A percentile compares a stretch with the other conserved stretches of the same genome.
Conservation (phyloP, 306 rosid species). For the Senna siamea region DNA sequence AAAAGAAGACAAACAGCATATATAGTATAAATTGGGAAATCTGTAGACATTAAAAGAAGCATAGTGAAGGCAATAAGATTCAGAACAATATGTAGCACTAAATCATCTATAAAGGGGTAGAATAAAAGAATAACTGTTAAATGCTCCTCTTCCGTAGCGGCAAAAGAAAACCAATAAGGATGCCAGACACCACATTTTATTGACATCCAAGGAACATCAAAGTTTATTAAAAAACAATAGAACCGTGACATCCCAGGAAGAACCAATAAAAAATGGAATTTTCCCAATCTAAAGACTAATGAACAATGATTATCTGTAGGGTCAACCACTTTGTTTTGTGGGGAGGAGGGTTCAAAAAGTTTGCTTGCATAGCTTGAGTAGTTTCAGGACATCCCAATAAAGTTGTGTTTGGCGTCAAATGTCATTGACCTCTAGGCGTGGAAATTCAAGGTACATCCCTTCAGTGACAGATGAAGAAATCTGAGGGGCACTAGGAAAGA, state of each 20-base stretch:
- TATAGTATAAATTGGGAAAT: background rate
- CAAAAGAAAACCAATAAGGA: background rate
- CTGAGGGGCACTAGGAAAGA: too few relatives aligned
- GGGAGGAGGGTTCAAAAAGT: background rate
- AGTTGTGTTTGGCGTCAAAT: too few relatives aligned
- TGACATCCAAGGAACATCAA: background rate
- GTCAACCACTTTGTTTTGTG: background rate
- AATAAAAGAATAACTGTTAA: background rate
- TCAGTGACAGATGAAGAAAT: too few relatives aligned
- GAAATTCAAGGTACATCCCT: too few relatives aligned
- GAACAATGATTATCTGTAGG: background rate
- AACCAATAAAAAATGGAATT: background rate
- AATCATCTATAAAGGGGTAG: background rate
- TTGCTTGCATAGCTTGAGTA: background rate
- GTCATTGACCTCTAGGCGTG: too few relatives aligned
- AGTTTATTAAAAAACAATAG: conserved; percentile 12
- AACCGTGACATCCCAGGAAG: background rate
- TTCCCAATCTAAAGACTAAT: background rate
- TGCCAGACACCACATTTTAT: background rate
- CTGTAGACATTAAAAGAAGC: conserved; percentile 17
- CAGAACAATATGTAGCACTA: conserved; percentile 15
- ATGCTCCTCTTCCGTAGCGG: background rate
- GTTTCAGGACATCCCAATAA: background rate
- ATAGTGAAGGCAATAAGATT: conserved; percentile 25
- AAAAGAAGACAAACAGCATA: conserved; percentile 30